Evolutionary conservation across 2,329 filamentous ascomycete genomes (phyloP).

Genomic region (Tolypocladium paradoxum): DNA sequence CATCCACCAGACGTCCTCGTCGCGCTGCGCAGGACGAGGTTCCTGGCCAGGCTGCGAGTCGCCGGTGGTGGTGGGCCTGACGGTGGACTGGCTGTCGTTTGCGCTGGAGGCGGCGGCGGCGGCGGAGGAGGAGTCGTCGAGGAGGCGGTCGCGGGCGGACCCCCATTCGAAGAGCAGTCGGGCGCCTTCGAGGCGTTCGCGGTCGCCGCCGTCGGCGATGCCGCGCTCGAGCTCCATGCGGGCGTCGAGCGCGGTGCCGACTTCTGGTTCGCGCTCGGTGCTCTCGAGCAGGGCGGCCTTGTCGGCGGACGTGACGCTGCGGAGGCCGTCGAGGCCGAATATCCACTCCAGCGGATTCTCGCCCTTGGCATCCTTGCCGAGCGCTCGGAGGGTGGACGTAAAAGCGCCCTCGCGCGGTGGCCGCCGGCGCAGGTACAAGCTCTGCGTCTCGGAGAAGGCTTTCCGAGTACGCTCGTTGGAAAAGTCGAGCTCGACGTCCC

Average conservation of each 20-base stretch:
- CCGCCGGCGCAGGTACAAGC: constrained; percentile 62
- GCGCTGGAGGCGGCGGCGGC: constrained; percentile 7
- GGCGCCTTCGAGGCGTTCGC: constrained; percentile 35
- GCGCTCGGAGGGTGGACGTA: constrained; percentile 59
- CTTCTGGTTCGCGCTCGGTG: constrained; percentile 36
- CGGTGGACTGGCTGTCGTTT: constrained; percentile 24
- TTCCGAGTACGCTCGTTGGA: constrained; percentile 48
- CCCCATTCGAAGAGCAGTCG: constrained; percentile 47
- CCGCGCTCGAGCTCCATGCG: constrained; percentile 52
- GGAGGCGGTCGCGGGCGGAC: constrained; percentile 29
- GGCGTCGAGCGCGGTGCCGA: constrained; percentile 53
- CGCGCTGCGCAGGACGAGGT: constrained; percentile 9
- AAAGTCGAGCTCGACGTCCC: constrained; percentile 74
- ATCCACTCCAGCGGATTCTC: constrained; percentile 59
- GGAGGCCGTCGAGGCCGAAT: constrained; percentile 50
- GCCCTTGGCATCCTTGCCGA: constrained; percentile 37
- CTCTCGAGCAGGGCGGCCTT: constrained; percentile 48
- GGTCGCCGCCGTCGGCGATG: constrained; percentile 29
- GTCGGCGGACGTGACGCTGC: constrained; percentile 52
- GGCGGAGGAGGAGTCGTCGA: constrained; percentile 7
- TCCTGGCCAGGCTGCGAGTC: constrained; percentile 4
- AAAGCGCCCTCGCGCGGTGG: constrained; percentile 60
- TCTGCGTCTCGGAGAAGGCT: constrained; percentile 57
- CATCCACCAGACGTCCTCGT: constrained; percentile 40
- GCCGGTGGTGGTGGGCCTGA: constrained; percentile 13